phyloP scores from a whole-genome alignment of 164 flowering plant species.

The Annona squamosa region DNA sequence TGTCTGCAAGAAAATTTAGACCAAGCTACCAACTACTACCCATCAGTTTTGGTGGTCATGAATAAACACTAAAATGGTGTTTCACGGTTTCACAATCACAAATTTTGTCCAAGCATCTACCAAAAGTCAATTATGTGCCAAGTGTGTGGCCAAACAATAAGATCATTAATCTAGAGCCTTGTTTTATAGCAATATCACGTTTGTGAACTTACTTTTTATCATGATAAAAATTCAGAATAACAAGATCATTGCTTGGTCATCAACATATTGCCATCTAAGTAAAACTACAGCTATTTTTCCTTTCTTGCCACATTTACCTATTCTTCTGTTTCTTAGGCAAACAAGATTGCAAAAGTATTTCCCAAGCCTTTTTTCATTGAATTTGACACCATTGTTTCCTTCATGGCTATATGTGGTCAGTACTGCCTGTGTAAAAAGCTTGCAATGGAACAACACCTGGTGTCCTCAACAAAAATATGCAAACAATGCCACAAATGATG shows the following conservation, averaged over 20 bases:
- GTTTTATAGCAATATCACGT: no score
- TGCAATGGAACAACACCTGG: background rate
- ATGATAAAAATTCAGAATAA: no score
- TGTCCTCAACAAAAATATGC: background rate
- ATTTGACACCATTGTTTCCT: background rate
- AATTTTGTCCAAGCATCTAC: background rate
- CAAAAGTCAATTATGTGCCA: background rate
- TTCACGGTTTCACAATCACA: background rate
- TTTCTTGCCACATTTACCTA: background rate
- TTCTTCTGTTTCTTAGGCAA: no score
- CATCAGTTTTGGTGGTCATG: background rate
- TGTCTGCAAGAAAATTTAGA: background rate
- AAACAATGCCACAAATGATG: background rate
- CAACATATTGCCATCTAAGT: background rate
- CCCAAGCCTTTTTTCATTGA: background rate
- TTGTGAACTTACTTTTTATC: no score
- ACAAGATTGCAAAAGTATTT: no score
- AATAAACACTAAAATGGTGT: no score
- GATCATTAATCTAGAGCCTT: no score
- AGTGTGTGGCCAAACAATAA: no score
- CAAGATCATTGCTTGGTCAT: background rate
- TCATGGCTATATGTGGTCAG: background rate
- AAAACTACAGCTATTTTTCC: background rate
- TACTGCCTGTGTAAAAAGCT: background rate
- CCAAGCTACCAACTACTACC: background rate